Base-by-base conservation (phyloP, 345 rosid species). In the Eucalyptus curtisii region DNA sequence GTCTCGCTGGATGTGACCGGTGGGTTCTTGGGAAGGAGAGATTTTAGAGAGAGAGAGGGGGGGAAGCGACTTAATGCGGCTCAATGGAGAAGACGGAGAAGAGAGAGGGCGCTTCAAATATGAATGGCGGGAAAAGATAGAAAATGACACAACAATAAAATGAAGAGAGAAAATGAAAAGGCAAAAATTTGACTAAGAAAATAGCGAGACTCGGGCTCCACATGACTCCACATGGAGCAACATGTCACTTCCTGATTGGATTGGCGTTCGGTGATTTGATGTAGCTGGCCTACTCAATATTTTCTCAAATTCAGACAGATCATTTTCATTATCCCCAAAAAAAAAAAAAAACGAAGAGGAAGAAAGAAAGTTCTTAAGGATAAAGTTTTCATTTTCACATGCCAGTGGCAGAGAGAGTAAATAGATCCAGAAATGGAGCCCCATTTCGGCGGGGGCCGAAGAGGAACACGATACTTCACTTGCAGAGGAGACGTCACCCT, bases 1-100 rank as follows among this genome's bases (percentile, higher is more conserved):
- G 1, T 52, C 57, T 0, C 0, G 10, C 0, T 52, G 0, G 25
- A 52, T 20, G 57, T 20, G 57, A 52, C 5, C 4, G 0, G 10
- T 52, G 57, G 57, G 5, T 52, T 52, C 24, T 52, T 52, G 57
- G 24, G 4, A 52, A 52, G 10, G 57, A 20, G 57, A 20, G 24
- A 19, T 20, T 52, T 52, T 52, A 0, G 10, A 17, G 53, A 50
- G 53, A 8, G 57, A 3, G 4, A 5, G 1, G 52, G 4, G 55
- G 8, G 2, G 9, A 1, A 50, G 55, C 0, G 24, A 52, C 55
- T 52, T 52, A 22, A 52, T 17, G 8, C 2, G 2, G 5, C 25
- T 52, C 0, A 1, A 19, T 8, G 57, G 57, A 52, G 25, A 52
- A 52, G 9, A 19, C 1, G 5, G 4, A 52, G 4, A 52, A 52